Base-by-base conservation (phyloP, 805 yeast genomes). In the Vanderwaltozyma tropicalis region DNA sequence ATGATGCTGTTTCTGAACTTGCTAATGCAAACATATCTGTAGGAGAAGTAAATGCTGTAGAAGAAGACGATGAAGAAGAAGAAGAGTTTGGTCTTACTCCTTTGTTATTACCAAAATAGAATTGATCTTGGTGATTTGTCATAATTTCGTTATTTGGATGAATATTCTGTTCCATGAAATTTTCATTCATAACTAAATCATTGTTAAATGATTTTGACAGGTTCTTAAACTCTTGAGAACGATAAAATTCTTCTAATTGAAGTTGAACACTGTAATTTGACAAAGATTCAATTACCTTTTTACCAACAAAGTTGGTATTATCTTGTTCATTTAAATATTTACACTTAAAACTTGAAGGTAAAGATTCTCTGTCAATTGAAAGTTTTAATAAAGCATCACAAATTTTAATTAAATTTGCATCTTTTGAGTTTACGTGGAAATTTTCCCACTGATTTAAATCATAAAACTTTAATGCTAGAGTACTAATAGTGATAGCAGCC, bases 401-500 rank as follows among this genome's bases (percentile, higher is more conserved):
- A 21, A 41, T 44, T 14, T 21, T 45, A 35, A 53, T 47, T 35
- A 49, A 46, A 39, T 45, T 53, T 31, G 57, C 56, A 40, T 53
- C 55, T 16, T 45, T 49, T 14, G 50, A 52, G 41, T 38, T 46
- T 15, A 38, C 40, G 43, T 19, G 45, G 32, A 42, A 42, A 32
- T 52, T 49, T 21, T 41, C 46, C 50, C 48, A 39, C 37, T 45
- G 29, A 9, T 43, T 44, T 11, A 35, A 35, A 26, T 46, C 42
- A 7, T 45, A 42, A 31, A 52, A 59, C 34, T 71, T 62, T 32
- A 78, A 64, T 10, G 69, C 62, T 38, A 66, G 60, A 17, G 63
- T 53, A 19, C 73, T 68, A 31, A 78, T 42, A 26, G 66, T 50
- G 26, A 71, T 59, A 5, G 81, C 67, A 31, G 80, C 73, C 40